Conservation (phyloP, 306 rosid species). For the Cucumis hystrix region DNA sequence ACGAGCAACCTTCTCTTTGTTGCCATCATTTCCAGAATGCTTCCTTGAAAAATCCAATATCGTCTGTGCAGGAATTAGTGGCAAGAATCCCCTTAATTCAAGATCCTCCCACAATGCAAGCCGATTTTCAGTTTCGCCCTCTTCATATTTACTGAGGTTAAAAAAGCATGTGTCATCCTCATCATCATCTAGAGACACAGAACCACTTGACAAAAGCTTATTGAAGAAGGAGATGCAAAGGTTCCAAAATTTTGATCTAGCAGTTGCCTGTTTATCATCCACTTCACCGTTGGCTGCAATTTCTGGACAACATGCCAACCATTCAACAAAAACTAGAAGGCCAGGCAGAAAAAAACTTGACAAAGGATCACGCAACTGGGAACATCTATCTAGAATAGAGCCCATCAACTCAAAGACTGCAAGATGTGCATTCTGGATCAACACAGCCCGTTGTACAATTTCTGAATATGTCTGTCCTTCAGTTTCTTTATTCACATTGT, state of each 20-base stretch:
- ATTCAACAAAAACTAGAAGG: slow-evolving; percentile 74
- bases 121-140: slow-evolving; percentile 79
- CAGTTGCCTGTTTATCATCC: slow-evolving; percentile 48
- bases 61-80: slow-evolving; percentile 85
- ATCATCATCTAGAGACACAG: slow-evolving; percentile 38
- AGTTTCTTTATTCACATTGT: slow-evolving; percentile 62
- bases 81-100: slow-evolving; percentile 84
- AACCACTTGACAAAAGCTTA: slow-evolving; percentile 45
- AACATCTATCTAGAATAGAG: slow-evolving; percentile 58
- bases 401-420: slow-evolving; percentile 81
- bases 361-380: slow-evolving; percentile 51
- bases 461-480: slow-evolving; percentile 92
- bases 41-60: slow-evolving; percentile 89
- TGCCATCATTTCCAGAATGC: slow-evolving; percentile 57
- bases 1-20: slow-evolving; percentile 61
- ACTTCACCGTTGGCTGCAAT: slow-evolving; percentile 46
- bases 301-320: slow-evolving; percentile 86
- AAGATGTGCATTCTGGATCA: slow-evolving; percentile 74
- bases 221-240: slow-evolving; percentile 52
- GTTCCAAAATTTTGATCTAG: slow-evolving; percentile 78
- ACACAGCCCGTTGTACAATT: slow-evolving; percentile 75
- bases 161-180: slow-evolving; percentile 79
- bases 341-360: slow-evolving; percentile 76
- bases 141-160: slow-evolving; percentile 79
- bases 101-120: slow-evolving; percentile 93